phyloP scores from a whole-genome alignment of 108 stramenopile species.

The Parietichytrium sp. region DNA sequence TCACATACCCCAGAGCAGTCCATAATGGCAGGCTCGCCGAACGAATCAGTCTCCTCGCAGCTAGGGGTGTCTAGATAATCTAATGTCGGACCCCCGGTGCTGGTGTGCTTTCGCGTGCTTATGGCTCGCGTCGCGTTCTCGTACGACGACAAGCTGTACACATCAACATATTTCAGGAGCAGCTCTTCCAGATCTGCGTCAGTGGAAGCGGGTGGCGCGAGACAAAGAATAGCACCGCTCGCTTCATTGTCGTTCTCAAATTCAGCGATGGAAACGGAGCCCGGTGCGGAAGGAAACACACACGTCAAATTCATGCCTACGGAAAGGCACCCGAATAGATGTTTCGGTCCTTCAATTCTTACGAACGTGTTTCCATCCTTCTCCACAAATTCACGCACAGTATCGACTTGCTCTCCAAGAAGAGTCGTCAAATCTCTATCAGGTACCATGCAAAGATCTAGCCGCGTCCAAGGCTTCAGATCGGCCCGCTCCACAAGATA shows the following conservation, averaged over 20 bases:
- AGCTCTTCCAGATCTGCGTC: background rate
- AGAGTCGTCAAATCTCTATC: background rate
- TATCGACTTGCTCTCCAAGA: background rate
- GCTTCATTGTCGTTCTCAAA: background rate
- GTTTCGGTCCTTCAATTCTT: background rate
- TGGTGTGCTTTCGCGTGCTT: background rate
- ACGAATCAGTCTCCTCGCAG: background rate
- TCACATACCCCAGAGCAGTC: constrained; percentile 6
- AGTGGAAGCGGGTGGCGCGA: too few species aligned
- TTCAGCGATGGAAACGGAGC: background rate
- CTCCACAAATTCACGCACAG: background rate
- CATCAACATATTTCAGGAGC: background rate
- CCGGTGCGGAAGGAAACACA: background rate
- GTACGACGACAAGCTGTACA: background rate
- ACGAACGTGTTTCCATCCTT: background rate
- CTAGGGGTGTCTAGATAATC: background rate
- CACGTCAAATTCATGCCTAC: background rate
- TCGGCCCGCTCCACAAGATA: background rate
- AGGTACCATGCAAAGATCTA: constrained; percentile 18
- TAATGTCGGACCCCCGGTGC: background rate
- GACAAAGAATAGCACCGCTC: background rate
- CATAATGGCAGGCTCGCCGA: background rate
- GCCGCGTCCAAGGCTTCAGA: background rate
- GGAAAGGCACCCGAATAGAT: background rate
- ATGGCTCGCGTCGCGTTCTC: background rate